Base-by-base conservation (phyloP, 306 rosid species). In the Quercus ilex region DNA sequence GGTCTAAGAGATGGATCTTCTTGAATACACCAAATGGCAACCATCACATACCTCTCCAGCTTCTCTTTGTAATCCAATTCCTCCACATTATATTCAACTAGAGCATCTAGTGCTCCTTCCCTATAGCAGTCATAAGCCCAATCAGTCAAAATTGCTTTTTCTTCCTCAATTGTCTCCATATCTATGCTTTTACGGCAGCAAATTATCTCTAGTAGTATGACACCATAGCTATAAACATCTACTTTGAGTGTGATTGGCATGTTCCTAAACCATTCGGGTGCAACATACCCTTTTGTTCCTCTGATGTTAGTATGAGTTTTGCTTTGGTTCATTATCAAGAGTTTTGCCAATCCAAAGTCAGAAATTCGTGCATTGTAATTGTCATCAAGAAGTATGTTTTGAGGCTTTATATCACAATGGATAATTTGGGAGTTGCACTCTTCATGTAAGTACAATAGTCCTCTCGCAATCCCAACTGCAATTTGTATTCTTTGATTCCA, bases 101-200 rank as follows among this genome's bases (percentile, higher is more conserved):
- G 67, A 21, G 4, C 41, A 13, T 78, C 73, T 19, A 83, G 0
- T 11, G 17, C 20, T 38, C 90, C 79, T 18, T 56, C 65, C 20
- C 2, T 55, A 20, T 74, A 78, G 69, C 84, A 86, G 21, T 86
- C 83, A 55, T 78, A 83, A 4, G 85, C 87, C 90, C 87, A 86
- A 18, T 83, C 78, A 0, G 55, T 80, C 41, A 86, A 76, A 52
- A 81, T 56, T 0, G 38, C 80, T 26, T 63, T 56, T 69, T 81
- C 80, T 71, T 80, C 85, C 9, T 9, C 5, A 1, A 7, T 11
- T 13, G 58, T 31, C 38, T 72, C 87, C 35, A 65, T 30, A 17
- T 81, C 82, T 13, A 74, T 77, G 30, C 49, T 77, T 80, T 28
- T 80, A 49, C 71, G 20, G 13, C 87, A 84, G 15, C 72, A 77